These are phyloP conservation scores for Globisporangium spiculum DNA, from an alignment of 352 stramenopile genomes.

Conservation along the genomic window DNA sequence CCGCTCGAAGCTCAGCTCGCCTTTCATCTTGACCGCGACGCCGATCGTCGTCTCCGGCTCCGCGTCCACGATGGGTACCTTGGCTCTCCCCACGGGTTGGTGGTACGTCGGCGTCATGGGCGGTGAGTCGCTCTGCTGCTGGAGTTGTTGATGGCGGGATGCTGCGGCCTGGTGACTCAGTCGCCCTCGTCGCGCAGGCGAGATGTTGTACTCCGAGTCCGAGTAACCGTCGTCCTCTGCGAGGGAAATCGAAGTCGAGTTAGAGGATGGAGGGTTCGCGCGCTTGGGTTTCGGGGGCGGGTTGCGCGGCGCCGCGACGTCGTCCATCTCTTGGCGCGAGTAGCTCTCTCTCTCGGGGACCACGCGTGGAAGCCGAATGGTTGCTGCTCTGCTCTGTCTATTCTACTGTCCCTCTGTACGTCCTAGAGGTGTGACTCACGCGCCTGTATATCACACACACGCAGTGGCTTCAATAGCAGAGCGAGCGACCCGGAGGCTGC, in stretches of 20 bases:
- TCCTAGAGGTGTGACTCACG: not conserved
- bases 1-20: slow-evolving; percentile 87
- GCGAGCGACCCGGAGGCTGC: not conserved
- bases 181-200: slow-evolving; percentile 57
- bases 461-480: not conserved
- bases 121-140: slow-evolving; percentile 52
- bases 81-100: slow-evolving; percentile 29
- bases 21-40: slow-evolving; percentile 85
- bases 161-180: slow-evolving; percentile 28
- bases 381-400: slow-evolving; percentile 5
- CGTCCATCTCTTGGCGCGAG: slow-evolving; percentile 46
- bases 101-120: slow-evolving; percentile 64
- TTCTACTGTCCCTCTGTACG: slow-evolving; percentile 3
- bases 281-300: slow-evolving; percentile 75
- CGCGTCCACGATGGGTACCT: slow-evolving; percentile 70
- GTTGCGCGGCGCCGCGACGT: slow-evolving; percentile 45
- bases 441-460: not conserved
- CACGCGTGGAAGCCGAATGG: slow-evolving; percentile 24
- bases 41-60: slow-evolving; percentile 84
- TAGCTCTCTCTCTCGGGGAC: slow-evolving; percentile 13
- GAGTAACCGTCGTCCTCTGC: slow-evolving; percentile 61
- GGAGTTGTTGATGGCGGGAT: slow-evolving; percentile 14
- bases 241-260: slow-evolving; percentile 14
- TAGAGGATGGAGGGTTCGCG: slow-evolving; percentile 33
- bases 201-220: slow-evolving; percentile 59